A percentile compares a stretch with the other conserved stretches of the same genome.
Conservation (phyloP, 2,329 filamentous ascomycete genomes). For the Nigrospora sphaerica region DNA sequence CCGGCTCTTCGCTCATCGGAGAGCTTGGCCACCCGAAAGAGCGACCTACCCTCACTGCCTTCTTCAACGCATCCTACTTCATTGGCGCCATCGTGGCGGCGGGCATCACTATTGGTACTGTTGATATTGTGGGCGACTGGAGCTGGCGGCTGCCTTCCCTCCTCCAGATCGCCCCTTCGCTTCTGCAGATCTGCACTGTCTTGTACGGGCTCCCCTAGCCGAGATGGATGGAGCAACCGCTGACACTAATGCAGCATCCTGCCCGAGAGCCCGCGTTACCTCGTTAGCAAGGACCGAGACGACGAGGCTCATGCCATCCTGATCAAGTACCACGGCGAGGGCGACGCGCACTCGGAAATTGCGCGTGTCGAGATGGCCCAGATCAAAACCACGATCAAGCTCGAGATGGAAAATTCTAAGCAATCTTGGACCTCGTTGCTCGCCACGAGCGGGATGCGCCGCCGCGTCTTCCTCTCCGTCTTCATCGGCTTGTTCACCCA, state of each 20-base stretch:
- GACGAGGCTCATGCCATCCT: constrained; percentile 23
- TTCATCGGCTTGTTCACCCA: constrained; percentile 48
- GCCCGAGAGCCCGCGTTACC: constrained; percentile 21
- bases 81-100: constrained; percentile 43
- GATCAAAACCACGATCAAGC: constrained; percentile 14
- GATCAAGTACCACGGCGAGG: constrained; percentile 35
- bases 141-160: constrained; percentile 38
- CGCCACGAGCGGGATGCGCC: constrained; percentile 40
- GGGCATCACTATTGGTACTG: constrained; percentile 43
- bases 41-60: constrained; percentile 48
- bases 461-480: constrained; percentile 38
- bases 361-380: constrained; percentile 21
- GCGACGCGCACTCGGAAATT: constrained; percentile 35
- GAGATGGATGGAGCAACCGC: background rate
- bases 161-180: constrained; percentile 36
- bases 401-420: constrained; percentile 43
- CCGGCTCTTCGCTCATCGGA: constrained; percentile 50
- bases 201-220: constrained; percentile 18
- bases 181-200: constrained; percentile 31
- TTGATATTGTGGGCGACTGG: constrained; percentile 28
- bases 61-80: constrained; percentile 54
- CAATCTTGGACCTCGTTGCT: constrained; percentile 47
- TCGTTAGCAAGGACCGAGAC: constrained; percentile 21
- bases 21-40: constrained; percentile 56
- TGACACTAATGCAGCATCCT: constrained; percentile 13